Conservation (phyloP, 2,329 filamentous ascomycete species). For the Stagonosporopsis chrysanthemi region DNA sequence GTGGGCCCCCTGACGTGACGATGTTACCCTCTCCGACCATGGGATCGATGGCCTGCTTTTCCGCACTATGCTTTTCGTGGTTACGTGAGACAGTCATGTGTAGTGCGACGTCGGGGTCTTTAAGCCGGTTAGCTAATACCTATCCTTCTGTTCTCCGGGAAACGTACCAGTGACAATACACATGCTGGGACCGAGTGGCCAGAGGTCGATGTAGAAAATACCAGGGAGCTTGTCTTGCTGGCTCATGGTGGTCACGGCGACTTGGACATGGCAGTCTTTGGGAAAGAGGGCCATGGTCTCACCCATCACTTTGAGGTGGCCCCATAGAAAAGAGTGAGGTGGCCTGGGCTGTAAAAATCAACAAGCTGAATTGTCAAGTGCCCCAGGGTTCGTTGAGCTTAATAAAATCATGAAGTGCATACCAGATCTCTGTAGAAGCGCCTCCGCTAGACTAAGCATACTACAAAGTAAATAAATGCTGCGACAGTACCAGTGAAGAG, state of each 20-base stretch:
- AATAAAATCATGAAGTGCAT: not conserved
- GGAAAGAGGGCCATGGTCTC: slow-evolving; percentile 47
- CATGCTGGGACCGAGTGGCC: slow-evolving; percentile 48
- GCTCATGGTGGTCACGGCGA: slow-evolving; percentile 43
- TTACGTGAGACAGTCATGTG: slow-evolving; percentile 48
- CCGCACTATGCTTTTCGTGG: slow-evolving; percentile 41
- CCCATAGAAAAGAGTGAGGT: slow-evolving; percentile 52
- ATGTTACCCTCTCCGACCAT: slow-evolving; percentile 42
- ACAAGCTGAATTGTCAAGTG: not conserved
- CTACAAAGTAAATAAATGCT: slow-evolving; percentile 27
- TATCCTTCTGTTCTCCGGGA: not conserved
- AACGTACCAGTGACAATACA: slow-evolving; percentile 40
- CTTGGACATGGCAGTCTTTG: slow-evolving; percentile 47
- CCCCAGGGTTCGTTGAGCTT: not conserved
- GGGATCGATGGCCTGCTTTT: slow-evolving; percentile 30
- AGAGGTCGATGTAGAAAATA: slow-evolving; percentile 56
- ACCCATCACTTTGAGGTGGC: slow-evolving; percentile 51
- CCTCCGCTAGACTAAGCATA: slow-evolving; percentile 31
- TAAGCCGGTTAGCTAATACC: not conserved
- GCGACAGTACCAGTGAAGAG: slow-evolving; percentile 20
- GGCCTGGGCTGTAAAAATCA: slow-evolving; percentile 46
- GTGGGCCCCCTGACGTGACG: slow-evolving; percentile 38
- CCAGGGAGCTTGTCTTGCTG: slow-evolving; percentile 46
- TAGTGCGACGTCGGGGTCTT: slow-evolving; percentile 48
- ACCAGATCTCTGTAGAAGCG: slow-evolving; percentile 36